Evolutionary conservation across 495 filamentous ascomycete species (phyloP).

Genomic region (Daldinia vernicosa): DNA sequence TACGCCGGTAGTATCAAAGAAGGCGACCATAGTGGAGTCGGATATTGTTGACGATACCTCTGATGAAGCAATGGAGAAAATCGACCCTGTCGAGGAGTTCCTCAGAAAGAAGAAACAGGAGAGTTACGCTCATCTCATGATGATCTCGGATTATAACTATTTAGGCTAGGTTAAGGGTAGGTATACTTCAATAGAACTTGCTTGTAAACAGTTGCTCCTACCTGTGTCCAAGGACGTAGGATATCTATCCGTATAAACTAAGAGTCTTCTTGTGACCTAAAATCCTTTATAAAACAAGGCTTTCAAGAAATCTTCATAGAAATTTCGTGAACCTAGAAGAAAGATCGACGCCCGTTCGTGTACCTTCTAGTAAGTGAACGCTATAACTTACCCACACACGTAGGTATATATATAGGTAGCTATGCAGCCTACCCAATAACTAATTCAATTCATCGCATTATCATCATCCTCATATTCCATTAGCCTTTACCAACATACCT

Average conservation of each 20-base stretch:
- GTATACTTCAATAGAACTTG: background rate
- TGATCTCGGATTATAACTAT: slow-evolving; percentile 16
- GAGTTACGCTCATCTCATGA: slow-evolving; percentile 35
- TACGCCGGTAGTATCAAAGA: background rate
- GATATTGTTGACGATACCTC: background rate
- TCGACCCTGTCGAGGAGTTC: slow-evolving; percentile 18
- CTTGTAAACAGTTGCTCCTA: background rate
- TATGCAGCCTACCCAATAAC: too few relatives aligned
- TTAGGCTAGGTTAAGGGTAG: background rate
- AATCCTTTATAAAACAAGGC: background rate
- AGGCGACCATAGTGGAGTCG: background rate
- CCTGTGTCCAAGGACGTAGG: background rate
- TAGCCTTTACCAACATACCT: too few relatives aligned
- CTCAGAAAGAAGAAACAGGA: slow-evolving; percentile 31
- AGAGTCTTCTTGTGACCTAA: background rate
- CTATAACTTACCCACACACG: background rate
- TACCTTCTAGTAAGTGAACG: background rate
- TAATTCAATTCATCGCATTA: too few relatives aligned
- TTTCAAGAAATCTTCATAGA: background rate
- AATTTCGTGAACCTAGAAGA: background rate
- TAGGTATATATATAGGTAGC: background rate
- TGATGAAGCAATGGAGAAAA: background rate
- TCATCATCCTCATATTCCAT: too few relatives aligned
- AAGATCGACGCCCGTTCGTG: background rate
- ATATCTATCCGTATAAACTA: background rate